Base-by-base conservation (phyloP, 495 filamentous ascomycete genomes). In the Annulohypoxylon stygium region DNA sequence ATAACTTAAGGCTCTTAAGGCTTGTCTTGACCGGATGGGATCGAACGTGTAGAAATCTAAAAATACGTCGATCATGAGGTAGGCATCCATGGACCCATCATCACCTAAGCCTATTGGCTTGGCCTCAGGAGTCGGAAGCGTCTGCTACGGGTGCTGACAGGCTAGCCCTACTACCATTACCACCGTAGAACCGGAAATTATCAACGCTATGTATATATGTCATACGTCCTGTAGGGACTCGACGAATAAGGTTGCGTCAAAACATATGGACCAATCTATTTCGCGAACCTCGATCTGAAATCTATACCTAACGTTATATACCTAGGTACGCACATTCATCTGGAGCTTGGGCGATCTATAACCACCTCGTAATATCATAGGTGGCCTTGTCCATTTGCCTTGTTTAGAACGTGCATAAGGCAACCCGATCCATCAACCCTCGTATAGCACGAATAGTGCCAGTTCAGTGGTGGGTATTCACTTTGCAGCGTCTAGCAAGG, bases 321-420 rank as follows among this genome's bases (percentile, higher is more conserved):
- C 14, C 4, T 39, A 39, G 9, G 36, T 33, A 47, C 25, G 53
- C 26, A 10, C 45, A 67, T 48, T 20, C 33, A 47, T 50, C 34
- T 50, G 18, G 18, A 41, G 34, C 39, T 72, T 57, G 2, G 58
- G 58, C 41, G 57, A 72, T 67, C 69, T 37, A n/a, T 62, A 37
- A 16, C 57, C 20, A 8, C 18, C 57, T 58, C 58, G 39, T 58
- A 23, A 73, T 60, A 65, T 73, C 10, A 73, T 68, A 72, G 64
- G 64, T 64, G 64, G 64, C 70, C 70, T 72, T 72, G 64, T 45
- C 47, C 26, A 59, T 64, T 43, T 67, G 34, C 26, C 47, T 41
- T 30, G 33, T 51, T 50, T 45, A n/a, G 53, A 23, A 67, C 64
- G 34, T 64, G 64, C 70, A 67, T 68, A 73, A 63, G 53, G 64